Evolutionary conservation across 257 asterid genomes (phyloP), one percentile per base, ranked within the genome.

Genomic region (Anisodus tanguticus): DNA sequence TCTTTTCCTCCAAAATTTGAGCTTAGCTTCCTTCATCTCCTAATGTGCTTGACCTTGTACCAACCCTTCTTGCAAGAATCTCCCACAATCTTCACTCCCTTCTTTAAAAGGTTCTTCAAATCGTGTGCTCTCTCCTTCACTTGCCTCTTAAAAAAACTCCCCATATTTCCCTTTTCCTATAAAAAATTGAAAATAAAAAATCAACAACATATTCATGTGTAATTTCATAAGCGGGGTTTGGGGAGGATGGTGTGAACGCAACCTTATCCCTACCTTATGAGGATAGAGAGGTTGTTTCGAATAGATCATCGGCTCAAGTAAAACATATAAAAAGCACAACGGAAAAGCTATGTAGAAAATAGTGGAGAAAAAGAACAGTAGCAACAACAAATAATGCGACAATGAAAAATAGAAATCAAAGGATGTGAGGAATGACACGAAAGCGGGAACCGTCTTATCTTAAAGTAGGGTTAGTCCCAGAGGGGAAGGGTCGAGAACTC

Each of bases 51-150:
- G 85, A 90, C 82, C 91, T 91, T 92, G 89, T 83, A 2, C 95
- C 95, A 92, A 78, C 94, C 95, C 85, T 90, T 94, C 89, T 91
- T 94, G 91, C 90, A 91, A 54, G 94, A 88, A 10, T 82, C 57
- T 1, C 91, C 89, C 6, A 92, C 93, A 66, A 80, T 10, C 83
- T 68, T 91, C 86, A 88, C 84, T 11, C 98, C 95, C 51, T 81
- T 92, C 90, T 87, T 89, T 89, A 92, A 89, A 9, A 88, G 2
- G 39, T 1, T 8, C 58, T 88, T 88, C 63, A 91, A 8, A 45
- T 88, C 91, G 41, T 12, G 57, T 1, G 93, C 91, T 84, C 89
- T 91, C 13, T 45, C 87, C 90, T 91, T 94, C 89, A 94, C 92
- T 85, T 92, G 91, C 81, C 59, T 41, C 87, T 88, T 91, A 63